Conservation (phyloP, 2,329 filamentous ascomycete species). For the Fusarium nelsonii region DNA sequence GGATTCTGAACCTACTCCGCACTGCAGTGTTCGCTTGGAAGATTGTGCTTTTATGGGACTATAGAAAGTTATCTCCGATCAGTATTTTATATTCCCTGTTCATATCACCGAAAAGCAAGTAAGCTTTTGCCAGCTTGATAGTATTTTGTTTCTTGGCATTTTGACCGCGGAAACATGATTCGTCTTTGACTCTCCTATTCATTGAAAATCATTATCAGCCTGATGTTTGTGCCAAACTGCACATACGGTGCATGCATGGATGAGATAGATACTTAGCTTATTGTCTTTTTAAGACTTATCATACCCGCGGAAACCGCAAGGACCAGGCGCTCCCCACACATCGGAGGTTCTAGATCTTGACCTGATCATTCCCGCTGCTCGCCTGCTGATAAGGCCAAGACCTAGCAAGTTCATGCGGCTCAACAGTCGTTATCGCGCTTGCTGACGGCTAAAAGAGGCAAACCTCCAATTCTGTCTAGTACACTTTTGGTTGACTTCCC, state of each 20-base stretch:
- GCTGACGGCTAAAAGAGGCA: background rate
- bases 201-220: background rate
- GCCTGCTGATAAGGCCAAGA: slow-evolving; percentile 20
- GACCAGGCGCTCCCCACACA: slow-evolving; percentile 31
- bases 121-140: background rate
- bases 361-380: slow-evolving; percentile 24
- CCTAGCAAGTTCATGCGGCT: slow-evolving; percentile 24
- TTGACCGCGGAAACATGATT: background rate
- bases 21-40: slow-evolving; percentile 20
- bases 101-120: background rate
- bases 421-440: slow-evolving; percentile 13
- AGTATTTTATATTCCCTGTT: slow-evolving; percentile 1
- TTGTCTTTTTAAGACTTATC: background rate
- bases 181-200: background rate
- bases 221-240: background rate
- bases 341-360: slow-evolving; percentile 32
- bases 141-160: too few relatives aligned
- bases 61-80: slow-evolving; percentile 16
- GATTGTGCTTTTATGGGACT: slow-evolving; percentile 12
- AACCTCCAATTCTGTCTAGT: background rate
- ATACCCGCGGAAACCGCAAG: slow-evolving; percentile 25
- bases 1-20: slow-evolving; percentile 24
- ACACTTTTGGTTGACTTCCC: background rate
- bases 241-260: background rate
- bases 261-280: too few relatives aligned